Percentiles rank a stretch among this genome's conserved stretches.
Evolutionary conservation across 2,329 filamentous ascomycete genomes (phyloP).

Genomic region (Trichoderma gracile): DNA sequence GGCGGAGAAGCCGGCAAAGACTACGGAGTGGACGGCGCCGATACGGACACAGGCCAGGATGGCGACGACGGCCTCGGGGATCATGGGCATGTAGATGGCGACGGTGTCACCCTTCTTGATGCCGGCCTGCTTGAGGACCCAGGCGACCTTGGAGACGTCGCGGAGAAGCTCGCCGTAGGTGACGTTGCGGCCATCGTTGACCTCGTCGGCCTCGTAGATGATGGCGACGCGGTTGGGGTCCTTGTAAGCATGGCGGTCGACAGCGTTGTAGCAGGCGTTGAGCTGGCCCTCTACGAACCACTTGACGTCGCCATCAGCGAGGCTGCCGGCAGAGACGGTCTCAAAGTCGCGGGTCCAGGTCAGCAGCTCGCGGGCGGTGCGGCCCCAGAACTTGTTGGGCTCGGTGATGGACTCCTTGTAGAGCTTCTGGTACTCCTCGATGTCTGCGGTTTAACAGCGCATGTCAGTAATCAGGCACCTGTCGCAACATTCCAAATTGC

Average conservation of each 20-base stretch:
- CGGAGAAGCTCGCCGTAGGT: slow-evolving; percentile 92
- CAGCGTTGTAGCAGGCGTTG: slow-evolving; percentile 96
- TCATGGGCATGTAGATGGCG: slow-evolving; percentile 97
- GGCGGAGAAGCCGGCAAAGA: slow-evolving; percentile 96
- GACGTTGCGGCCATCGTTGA: slow-evolving; percentile 80
- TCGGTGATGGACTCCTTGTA: slow-evolving; percentile 86
- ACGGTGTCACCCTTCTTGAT: slow-evolving; percentile 97
- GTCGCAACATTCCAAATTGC: neutral
- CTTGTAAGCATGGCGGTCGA: slow-evolving; percentile 95
- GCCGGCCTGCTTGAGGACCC: slow-evolving; percentile 90
- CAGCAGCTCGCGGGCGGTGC: slow-evolving; percentile 81
- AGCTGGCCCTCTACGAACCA: slow-evolving; percentile 95
- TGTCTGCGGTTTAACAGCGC: slow-evolving; percentile 43
- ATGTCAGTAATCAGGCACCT: slow-evolving; percentile 11
- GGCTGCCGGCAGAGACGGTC: slow-evolving; percentile 77
- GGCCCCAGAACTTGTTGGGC: slow-evolving; percentile 87
- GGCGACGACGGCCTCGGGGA: slow-evolving; percentile 89
- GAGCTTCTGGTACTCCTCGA: slow-evolving; percentile 67
- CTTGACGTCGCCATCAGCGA: slow-evolving; percentile 78
- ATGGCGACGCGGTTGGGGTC: slow-evolving; percentile 92
- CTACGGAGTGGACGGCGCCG: slow-evolving; percentile 93
- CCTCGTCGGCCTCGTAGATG: slow-evolving; percentile 97
- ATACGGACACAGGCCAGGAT: slow-evolving; percentile 91
- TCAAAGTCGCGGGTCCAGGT: slow-evolving; percentile 90
- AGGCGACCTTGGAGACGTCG: slow-evolving; percentile 84